Evolutionary conservation across 768 basidiomycete genomes (phyloP).

Genomic region (Boletus rufocinnamomeus): DNA sequence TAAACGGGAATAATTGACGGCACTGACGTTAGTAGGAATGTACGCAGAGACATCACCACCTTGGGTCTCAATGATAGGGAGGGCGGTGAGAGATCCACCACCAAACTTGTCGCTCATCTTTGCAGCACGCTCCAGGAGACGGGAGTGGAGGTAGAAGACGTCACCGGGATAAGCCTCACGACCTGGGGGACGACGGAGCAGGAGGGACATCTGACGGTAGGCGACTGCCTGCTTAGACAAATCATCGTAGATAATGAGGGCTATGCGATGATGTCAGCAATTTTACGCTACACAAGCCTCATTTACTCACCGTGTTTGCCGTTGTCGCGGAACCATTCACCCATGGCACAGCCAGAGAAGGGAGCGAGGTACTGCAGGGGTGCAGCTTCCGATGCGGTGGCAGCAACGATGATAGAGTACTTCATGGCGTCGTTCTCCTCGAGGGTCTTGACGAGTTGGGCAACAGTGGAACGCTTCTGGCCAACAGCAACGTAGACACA

Average conservation of each 20-base stretch:
- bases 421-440: constrained; percentile 99
- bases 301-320: constrained; percentile 89
- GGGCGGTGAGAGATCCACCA: constrained; percentile 96
- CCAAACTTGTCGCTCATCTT: constrained; percentile 99
- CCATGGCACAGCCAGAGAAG: constrained; percentile 99
- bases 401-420: constrained; percentile 99
- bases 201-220: constrained; percentile 99
- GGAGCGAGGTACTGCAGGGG: constrained; percentile 99
- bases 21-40: constrained; percentile 85
- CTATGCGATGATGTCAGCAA: constrained; percentile 39
- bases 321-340: constrained; percentile 99
- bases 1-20: background rate
- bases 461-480: constrained; percentile 99
- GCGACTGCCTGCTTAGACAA: constrained; percentile 99
- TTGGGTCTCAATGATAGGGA: constrained; percentile 99
- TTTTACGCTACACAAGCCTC: background rate
- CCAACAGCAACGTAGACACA: constrained; percentile 99
- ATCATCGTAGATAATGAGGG: constrained; percentile 99
- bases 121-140: constrained; percentile 99
- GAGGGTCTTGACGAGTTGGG: constrained; percentile 98
- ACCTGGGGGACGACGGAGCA: constrained; percentile 99
- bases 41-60: constrained; percentile 99
- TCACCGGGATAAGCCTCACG: constrained; percentile 99
- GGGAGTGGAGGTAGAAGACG: constrained; percentile 99
- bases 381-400: constrained; percentile 98